Evolutionary conservation across 495 filamentous ascomycete species (phyloP).

Genomic region (Xylaria cubensis): DNA sequence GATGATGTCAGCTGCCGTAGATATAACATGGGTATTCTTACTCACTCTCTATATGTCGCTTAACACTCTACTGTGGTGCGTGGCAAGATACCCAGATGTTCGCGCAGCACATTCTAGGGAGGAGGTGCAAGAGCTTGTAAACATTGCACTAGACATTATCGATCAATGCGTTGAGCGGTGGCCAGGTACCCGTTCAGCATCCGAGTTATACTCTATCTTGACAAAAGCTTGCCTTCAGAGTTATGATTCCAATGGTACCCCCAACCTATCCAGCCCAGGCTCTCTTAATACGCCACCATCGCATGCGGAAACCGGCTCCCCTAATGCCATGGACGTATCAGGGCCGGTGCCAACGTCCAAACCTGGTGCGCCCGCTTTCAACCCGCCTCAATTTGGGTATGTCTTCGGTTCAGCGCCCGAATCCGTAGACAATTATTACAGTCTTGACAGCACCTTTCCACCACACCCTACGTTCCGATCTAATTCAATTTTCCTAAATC

Average conservation of each 20-base stretch:
- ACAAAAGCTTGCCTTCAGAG: slow-evolving; percentile 83
- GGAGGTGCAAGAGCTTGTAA: slow-evolving; percentile 73
- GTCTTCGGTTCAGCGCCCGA: slow-evolving; percentile 56
- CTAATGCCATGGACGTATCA: slow-evolving; percentile 44
- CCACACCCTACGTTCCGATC: slow-evolving; percentile 56
- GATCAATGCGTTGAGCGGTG: slow-evolving; percentile 77
- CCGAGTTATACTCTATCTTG: slow-evolving; percentile 78
- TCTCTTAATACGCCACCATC: slow-evolving; percentile 69
- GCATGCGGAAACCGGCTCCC: slow-evolving; percentile 52
- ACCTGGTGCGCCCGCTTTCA: slow-evolving; percentile 40
- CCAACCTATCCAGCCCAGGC: slow-evolving; percentile 58
- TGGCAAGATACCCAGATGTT: slow-evolving; percentile 79
- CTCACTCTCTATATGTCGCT: slow-evolving; percentile 85
- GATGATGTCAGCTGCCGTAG: slow-evolving; percentile 73
- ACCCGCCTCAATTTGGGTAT: slow-evolving; percentile 58
- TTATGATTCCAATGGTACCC: slow-evolving; percentile 68
- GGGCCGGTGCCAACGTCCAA: slow-evolving; percentile 33
- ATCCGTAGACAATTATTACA: slow-evolving; percentile 49
- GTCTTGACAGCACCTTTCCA: slow-evolving; percentile 44
- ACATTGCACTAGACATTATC: slow-evolving; percentile 76
- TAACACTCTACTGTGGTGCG: slow-evolving; percentile 85
- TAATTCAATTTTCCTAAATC: slow-evolving; percentile 61
- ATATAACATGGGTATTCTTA: slow-evolving; percentile 91
- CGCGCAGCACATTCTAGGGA: slow-evolving; percentile 70
- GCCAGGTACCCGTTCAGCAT: slow-evolving; percentile 86